phyloP scores from a whole-genome alignment of 768 basidiomycete species.

The Boletus rubroflammeus region DNA sequence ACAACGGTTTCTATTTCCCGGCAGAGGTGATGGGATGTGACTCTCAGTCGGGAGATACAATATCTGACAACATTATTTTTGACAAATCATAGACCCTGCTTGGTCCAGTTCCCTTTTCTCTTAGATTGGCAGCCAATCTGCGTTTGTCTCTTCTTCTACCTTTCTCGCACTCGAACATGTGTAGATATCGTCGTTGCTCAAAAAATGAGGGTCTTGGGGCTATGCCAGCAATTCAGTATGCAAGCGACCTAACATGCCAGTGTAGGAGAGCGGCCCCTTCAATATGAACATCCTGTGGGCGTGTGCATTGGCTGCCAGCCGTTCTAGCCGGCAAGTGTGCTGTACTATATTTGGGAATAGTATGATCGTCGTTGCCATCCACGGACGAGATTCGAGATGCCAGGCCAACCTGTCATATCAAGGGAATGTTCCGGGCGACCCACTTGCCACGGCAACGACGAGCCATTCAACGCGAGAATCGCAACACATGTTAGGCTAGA shows the following conservation, averaged over 20 bases:
- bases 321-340: background rate
- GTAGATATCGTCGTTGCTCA: background rate
- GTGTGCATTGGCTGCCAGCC: no score
- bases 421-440: background rate
- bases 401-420: background rate
- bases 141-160: background rate
- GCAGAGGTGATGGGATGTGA: constrained; percentile 13
- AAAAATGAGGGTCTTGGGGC: no score
- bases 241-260: no score
- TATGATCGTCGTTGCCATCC: constrained; percentile 15
- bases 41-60: background rate
- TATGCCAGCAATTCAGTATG: background rate
- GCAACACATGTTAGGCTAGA: background rate
- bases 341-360: constrained; percentile 1
- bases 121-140: background rate
- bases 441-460: constrained; percentile 5
- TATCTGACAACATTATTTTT: background rate
- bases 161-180: background rate
- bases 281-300: no score
- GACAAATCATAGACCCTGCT: constrained; percentile 1
- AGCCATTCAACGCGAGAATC: background rate
- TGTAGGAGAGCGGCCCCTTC: no score
- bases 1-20: constrained; percentile 19
- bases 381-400: background rate
- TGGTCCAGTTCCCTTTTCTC: background rate